Conservation (phyloP, 768 basidiomycete genomes). For the Dentipellis sp. region DNA sequence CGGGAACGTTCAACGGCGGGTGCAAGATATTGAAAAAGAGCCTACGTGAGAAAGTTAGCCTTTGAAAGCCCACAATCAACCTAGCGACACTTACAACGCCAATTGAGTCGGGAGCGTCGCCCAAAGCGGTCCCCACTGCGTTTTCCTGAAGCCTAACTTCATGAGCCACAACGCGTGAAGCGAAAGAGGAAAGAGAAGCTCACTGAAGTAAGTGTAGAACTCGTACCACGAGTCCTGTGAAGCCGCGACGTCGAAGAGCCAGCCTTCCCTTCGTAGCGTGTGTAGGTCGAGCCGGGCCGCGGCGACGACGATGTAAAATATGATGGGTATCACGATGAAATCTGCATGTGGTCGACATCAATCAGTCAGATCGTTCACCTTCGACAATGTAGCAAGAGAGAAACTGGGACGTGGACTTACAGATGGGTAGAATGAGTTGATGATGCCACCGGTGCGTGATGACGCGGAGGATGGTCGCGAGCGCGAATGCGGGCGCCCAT, state of each 20-base stretch:
- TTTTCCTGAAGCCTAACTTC: constrained; percentile 45
- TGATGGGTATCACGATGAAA: constrained; percentile 67
- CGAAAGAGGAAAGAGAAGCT: constrained; percentile 10
- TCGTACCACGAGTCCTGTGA: constrained; percentile 62
- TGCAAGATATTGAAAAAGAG: constrained; percentile 82
- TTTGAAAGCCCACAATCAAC: constrained; percentile 1
- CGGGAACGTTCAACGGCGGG: constrained; percentile 84
- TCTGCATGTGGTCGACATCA: constrained; percentile 33
- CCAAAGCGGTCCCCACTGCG: constrained; percentile 62
- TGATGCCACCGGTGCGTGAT: constrained; percentile 78
- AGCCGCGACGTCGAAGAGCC: constrained; percentile 75
- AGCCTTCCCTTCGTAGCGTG: constrained; percentile 55
- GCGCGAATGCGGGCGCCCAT: constrained; percentile 70
- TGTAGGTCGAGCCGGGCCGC: constrained; percentile 52
- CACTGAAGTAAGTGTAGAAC: constrained; percentile 77
- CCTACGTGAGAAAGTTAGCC: constrained; percentile 24
- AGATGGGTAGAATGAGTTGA: constrained; percentile 86
- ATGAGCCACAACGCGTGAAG: neutral
- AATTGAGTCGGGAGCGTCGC: constrained; percentile 89
- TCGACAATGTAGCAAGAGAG: neutral
- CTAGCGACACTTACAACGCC: constrained; percentile 56
- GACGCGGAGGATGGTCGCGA: constrained; percentile 70
- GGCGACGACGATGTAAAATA: constrained; percentile 78
- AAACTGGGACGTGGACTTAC: constrained; percentile 36
- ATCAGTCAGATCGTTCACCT: neutral